Conservation (phyloP, 73 alveolate genomes). For the Tetrahymena malaccensis region DNA sequence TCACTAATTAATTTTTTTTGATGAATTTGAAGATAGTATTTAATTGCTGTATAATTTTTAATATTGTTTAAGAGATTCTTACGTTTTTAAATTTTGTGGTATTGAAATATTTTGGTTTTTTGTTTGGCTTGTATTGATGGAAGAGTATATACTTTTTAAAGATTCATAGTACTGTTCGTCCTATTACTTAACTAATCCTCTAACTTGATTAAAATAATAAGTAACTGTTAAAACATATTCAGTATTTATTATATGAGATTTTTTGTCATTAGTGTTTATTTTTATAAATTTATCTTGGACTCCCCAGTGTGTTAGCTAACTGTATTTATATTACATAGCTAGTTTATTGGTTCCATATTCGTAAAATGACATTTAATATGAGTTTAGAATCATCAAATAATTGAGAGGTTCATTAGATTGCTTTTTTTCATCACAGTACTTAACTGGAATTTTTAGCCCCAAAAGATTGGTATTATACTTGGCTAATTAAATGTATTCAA, state of each 20-base stretch:
- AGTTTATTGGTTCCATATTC: background rate
- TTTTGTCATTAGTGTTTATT: background rate
- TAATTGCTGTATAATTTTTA: background rate
- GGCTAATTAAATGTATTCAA: background rate
- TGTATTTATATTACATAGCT: background rate
- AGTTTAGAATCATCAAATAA: background rate
- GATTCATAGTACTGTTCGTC: background rate
- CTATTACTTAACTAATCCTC: background rate
- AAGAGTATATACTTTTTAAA: background rate
- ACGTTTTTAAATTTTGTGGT: background rate
- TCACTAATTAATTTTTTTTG: too few relatives aligned
- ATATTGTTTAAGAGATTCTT: background rate
- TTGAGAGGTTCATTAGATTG: background rate
- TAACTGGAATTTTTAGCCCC: background rate
- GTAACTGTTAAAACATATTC: background rate
- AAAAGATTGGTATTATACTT: background rate
- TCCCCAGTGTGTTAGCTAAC: background rate
- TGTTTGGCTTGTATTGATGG: background rate
- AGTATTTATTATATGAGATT: background rate
- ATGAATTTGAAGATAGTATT: background rate
- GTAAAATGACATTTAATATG: background rate
- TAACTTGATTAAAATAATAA: background rate
- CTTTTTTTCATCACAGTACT: background rate
- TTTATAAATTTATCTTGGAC: background rate
- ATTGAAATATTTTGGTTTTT: background rate